Evolutionary conservation across 208 protist genomes (phyloP).

Genomic region (Leishmania martiniquensis): DNA sequence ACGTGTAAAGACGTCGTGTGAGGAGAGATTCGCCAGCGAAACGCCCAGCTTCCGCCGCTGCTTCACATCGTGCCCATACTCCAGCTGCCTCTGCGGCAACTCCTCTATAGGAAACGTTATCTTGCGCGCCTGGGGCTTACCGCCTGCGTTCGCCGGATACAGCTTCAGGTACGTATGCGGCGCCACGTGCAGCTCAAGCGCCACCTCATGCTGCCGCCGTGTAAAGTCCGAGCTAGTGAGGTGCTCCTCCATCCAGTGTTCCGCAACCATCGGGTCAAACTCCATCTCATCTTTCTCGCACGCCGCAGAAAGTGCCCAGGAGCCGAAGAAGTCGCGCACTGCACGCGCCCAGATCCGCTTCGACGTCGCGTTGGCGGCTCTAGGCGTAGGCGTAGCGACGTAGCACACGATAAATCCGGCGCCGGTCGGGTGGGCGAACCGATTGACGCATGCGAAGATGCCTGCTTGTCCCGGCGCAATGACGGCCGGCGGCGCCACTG

Average conservation of each 20-base stretch:
- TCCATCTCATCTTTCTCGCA: constrained; percentile 30
- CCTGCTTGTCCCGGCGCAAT: constrained; percentile 43
- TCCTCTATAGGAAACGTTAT: constrained; percentile 46
- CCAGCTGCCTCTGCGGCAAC: constrained; percentile 50
- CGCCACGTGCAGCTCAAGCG: constrained; percentile 40
- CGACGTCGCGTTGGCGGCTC: constrained; percentile 8
- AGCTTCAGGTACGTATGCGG: constrained; percentile 54
- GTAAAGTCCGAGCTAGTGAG: constrained; percentile 26
- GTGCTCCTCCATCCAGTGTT: constrained; percentile 48
- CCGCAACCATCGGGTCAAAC: constrained; percentile 54
- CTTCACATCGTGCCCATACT: constrained; percentile 48
- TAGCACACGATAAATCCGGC: constrained; percentile 85
- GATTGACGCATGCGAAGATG: constrained; percentile 71
- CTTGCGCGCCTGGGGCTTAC: background rate
- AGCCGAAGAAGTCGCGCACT: constrained; percentile 55
- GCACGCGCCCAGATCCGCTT: constrained; percentile 74
- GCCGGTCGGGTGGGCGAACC: constrained; percentile 72
- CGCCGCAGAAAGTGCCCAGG: constrained; percentile 42
- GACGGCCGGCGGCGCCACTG: constrained; percentile 49
- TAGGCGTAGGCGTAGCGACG: constrained; percentile 23
- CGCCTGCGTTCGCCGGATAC: constrained; percentile 24
- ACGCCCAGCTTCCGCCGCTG: constrained; percentile 59
- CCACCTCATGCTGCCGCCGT: constrained; percentile 37
- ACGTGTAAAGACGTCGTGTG: constrained; percentile 35
- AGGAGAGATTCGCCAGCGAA: constrained; percentile 54